Base-by-base conservation (phyloP, 75 land plant genomes). In the Sequoiadendron giganteum region DNA sequence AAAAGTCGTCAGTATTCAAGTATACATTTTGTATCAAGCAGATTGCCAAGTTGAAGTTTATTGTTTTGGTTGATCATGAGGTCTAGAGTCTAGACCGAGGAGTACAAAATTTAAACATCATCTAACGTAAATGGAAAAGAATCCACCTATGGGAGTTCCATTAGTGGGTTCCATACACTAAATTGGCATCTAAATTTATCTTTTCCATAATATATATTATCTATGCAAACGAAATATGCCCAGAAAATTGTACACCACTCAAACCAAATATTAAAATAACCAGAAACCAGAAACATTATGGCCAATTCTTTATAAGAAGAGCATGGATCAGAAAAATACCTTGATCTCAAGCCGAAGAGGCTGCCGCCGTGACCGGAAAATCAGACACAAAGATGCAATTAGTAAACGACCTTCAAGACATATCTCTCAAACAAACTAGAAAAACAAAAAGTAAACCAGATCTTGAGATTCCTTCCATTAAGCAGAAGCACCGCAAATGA, bases 321-420 rank as follows among this genome's bases (percentile, higher is more conserved):
- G n/a, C 39, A 88, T 55, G 18, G 28, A 82, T n/a, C 21, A 79
- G 40, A 10, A 55, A 34, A n/a, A 42, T 93, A 94, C 96, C 96
- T 95, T 95, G 91, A 95, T 95, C 84, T 94, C 96, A 11, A 95
- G 91, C 73, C 93, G 89, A 75, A 95, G 93, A 78, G 95, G 95
- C 95, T 94, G 94, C 88, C 83, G 38, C 38, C 86, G 8, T 82
- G 38, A 65, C 92, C 58, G 70, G 54, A 86, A 84, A 76, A 87
- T 83, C 88, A 82, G 30, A 82, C n/a, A 47, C 14, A n/a, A 47
- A 47, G 10, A 82, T 45, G 34, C 34, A 13, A 82, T 82, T 49
- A 82, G 84, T 82, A 82, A 47, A 25, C 25, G 25, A 21, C 70
- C 8, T 40, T 45, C 30, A 47, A 11, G 34, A 43, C 8, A 45